Evolutionary conservation across 2,329 filamentous ascomycete species (phyloP), one percentile per base, ranked within the genome.

Genomic region (Neodidymelliopsis sp.): DNA sequence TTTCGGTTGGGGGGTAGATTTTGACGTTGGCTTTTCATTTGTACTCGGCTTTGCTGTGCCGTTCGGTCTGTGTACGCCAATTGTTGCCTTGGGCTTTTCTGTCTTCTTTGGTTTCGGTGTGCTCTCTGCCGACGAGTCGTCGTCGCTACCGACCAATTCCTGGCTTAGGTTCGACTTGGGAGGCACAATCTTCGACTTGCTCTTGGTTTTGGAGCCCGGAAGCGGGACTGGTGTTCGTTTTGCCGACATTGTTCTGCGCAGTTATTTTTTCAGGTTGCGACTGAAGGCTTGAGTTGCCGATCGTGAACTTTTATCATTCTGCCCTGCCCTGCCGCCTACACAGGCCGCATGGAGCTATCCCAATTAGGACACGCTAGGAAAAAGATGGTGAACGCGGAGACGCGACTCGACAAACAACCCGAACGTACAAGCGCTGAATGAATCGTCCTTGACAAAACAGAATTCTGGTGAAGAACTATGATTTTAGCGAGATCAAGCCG

Each of bases 171-270:
- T 47, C 28, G 56, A 27, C 57, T 66, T 69, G 33, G 62, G 50
- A 31, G 57, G 50, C 11, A 51, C 50, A 8, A 50, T 33, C 24
- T 56, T 56, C 3, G 53, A 27, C 49, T 69, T 66, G 6, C 51
- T 48, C 31, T 70, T 70, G 7, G 60, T 40, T 30, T 60, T 68
- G 18, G 61, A 54, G 38, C 60, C 62, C 13, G 71, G 70, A 10
- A 73, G 39, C 12, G 71, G 66, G 20, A 75, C 65, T 15, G 56
- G 59, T 8, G 70, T 71, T 56, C 60, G 65, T 46, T 69, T 73
- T 29, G 62, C 48, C 53, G 70, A 69, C 43, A 64, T 67, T 69
- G 71, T 74, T 12, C 54, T 56, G 60, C 45, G 38, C 49, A 49
- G 30, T 22, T 43, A 24, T 34, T 49, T 54, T 46, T 56, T 23